Evolutionary conservation across 495 filamentous ascomycete species (phyloP), one percentile per base, ranked within the genome.

Genomic region (Aspergillus sclerotiicarbonarius): DNA sequence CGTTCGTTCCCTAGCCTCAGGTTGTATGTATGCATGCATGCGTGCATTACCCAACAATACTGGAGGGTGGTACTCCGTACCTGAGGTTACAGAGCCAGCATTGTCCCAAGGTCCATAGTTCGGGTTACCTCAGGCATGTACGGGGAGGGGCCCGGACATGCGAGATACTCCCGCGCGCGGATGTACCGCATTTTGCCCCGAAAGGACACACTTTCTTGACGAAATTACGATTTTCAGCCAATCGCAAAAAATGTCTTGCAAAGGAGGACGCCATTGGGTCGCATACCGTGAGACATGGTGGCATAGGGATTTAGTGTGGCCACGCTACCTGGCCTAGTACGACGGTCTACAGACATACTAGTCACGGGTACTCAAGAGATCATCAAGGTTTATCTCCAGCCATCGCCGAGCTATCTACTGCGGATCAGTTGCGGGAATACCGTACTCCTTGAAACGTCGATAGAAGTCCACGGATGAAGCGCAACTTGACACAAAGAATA

Each of bases 131-230:
- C 12, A 41, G 37, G 13, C 37, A 41, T 41, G 37, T 12, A 41
- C 37, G 10, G 13, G 37, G 13, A 3, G 13, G 37, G 37, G 37
- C 37, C 37, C 37, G 37, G 37, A n/a, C 37, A 41, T 41, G 37
- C 37, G 19, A 50, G 47, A 50, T 50, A 50, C 47, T 50, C 20
- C 47, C 47, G 47, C 47, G n/a, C 29, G 25, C 47, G 16, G 47
- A 32, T 32, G 29, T 31, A 50, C 29, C 25, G 47, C 12, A 6
- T 20, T 13, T 25, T 49, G 13, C 20, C 15, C 20, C 46, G 20
- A 29, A 21, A 1, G 18, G 18, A 49, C 46, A 12, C 12, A 7
- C 21, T 49, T 49, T n/a, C 21, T 30, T 30, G 21, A 21, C 6
- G 29, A 30, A 29, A 29, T 29, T 49, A 3, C 29, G 46, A n/a